Base-by-base conservation (phyloP, 2,329 filamentous ascomycete genomes). In the Colletotrichum ledebouriae region DNA sequence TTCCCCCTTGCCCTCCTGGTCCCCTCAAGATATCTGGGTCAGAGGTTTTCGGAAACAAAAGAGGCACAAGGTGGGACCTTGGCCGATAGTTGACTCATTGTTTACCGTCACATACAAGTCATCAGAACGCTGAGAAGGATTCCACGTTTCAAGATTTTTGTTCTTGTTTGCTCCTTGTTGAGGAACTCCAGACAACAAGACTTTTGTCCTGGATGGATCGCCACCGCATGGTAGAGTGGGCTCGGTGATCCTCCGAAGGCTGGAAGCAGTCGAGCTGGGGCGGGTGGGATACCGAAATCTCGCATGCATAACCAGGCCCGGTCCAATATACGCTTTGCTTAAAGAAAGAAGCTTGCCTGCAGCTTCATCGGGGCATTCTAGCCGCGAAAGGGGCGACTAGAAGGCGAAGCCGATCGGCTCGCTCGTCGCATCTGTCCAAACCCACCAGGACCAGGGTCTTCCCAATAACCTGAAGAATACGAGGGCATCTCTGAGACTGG, bases 261-360 rank as follows among this genome's bases (percentile, higher is more conserved):
- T 34, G 59, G 37, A 25, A 33, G 39, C 25, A 12, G 12, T 47
- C 12, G 15, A 25, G 59, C 17, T 46, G 59, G 59, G 59, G 61
- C 65, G 65, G 65, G 56, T 65, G 61, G 61, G 59, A 59, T 52
- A 41, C 61, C 65, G 65, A 59, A 56, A 59, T 55, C 47, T 59
- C 61, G 61, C 39, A 59, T 64, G 52, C 46, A 58, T 17, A 53
- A 34, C 25, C 49, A 17, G 39, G 57, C 25, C 49, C 61, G 56
- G 41, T 65, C 47, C 34, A 59, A 59, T 25, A 25, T 3, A 22
- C 22, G 53, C 55, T 47, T 55, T 47, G 61, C 55, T 41, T 33
- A 41, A 20, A 17, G 53, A 29, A 47, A 7, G 20, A 34, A 15
- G 37, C 17, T 39, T 13, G 37, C 37, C 37, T 29, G 29, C 7